Conservation (phyloP, 345 rosid genomes). For the Lenwebbia sp. region DNA sequence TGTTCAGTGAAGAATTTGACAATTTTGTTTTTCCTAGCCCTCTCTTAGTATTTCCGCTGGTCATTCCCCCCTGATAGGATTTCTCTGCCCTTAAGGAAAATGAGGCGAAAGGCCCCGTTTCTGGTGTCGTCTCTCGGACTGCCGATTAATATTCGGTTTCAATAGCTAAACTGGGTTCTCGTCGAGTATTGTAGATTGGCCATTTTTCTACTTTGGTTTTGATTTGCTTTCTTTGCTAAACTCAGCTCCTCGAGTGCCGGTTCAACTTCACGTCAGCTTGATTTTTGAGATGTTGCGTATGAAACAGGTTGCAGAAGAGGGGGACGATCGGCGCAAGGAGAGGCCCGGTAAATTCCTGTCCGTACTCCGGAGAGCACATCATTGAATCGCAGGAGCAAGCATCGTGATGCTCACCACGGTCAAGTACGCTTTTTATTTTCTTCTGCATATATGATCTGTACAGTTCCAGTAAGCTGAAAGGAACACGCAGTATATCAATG, state of each 20-base stretch:
- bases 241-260: background rate
- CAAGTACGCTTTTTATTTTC: background rate
- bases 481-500: background rate
- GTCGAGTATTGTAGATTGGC: background rate
- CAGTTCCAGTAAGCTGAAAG: background rate
- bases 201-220: background rate
- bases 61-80: background rate
- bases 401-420: background rate
- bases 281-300: background rate
- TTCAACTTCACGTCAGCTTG: background rate
- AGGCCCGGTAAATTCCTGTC: conserved; percentile 72
- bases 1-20: background rate
- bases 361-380: conserved; percentile 68
- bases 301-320: conserved; percentile 54
- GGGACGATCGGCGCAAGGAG: conserved; percentile 59
- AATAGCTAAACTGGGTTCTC: background rate
- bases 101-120: background rate
- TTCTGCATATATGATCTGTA: background rate
- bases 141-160: background rate
- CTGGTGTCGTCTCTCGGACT: background rate
- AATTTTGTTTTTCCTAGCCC: background rate
- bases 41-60: background rate
- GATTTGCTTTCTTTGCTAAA: background rate
- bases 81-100: background rate
- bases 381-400: conserved; percentile 1